phyloP scores from a whole-genome alignment of 176 grass and related monocot genomes.

The Puccinellia tenuiflora region DNA sequence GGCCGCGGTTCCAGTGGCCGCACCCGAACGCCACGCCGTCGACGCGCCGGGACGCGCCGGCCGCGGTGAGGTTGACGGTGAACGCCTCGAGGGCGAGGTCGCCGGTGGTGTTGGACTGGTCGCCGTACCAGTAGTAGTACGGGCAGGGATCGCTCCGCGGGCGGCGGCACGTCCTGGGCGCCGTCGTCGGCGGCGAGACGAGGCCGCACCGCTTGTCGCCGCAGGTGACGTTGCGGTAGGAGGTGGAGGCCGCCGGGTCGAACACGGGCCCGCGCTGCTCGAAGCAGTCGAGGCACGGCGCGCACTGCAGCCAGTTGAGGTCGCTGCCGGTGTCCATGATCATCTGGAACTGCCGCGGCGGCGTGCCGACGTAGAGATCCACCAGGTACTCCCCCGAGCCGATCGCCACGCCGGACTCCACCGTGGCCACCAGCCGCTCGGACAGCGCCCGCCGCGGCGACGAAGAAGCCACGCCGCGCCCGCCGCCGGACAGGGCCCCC shows the following conservation, averaged over 20 bases:
- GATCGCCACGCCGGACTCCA: constrained; percentile 75
- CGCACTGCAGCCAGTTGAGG: constrained; percentile 97
- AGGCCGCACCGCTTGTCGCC: constrained; percentile 57
- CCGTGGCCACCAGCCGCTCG: constrained; percentile 59
- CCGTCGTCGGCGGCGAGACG: constrained; percentile 35
- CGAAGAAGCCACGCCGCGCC: neutral
- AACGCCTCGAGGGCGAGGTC: constrained; percentile 84
- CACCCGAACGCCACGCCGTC: constrained; percentile 78
- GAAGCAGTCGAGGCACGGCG: constrained; percentile 79
- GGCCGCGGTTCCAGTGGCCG: constrained; percentile 85
- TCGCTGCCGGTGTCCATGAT: constrained; percentile 99
- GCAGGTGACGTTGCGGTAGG: constrained; percentile 77
- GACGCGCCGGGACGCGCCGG: constrained; percentile 44
- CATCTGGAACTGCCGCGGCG: constrained; percentile 68
- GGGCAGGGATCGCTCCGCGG: constrained; percentile 45
- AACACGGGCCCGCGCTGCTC: constrained; percentile 70
- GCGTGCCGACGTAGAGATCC: constrained; percentile 85
- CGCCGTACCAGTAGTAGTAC: constrained; percentile 98
- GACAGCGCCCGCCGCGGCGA: constrained; percentile 32
- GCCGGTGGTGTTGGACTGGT: constrained; percentile 90
- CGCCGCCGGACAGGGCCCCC: neutral
- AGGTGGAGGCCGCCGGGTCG: constrained; percentile 59
- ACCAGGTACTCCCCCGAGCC: constrained; percentile 90
- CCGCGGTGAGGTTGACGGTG: constrained; percentile 74
- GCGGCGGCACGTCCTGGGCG: constrained; percentile 12